A percentile compares a stretch with the other conserved stretches of the same genome.
These are phyloP conservation scores for fission yeast (Schizosaccharomyces pombe) DNA, from an alignment of 805 yeast genomes.

Conservation along the genomic window DNA sequence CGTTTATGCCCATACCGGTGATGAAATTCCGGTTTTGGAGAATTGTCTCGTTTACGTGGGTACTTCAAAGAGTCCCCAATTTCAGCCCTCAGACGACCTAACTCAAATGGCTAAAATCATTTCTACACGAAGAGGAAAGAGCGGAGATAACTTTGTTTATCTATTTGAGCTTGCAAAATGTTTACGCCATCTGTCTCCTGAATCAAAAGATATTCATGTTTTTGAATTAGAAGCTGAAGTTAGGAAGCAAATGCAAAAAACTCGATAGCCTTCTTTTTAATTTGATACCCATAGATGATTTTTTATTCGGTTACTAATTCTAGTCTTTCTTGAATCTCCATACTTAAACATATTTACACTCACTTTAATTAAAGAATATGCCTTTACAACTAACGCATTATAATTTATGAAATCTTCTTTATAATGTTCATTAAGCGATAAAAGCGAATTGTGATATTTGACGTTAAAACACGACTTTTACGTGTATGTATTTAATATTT, in stretches of 20 bases:
- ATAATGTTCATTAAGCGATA: constrained; percentile 5
- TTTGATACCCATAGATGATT: too few species aligned
- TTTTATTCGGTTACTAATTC: too few species aligned
- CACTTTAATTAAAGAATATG: too few species aligned
- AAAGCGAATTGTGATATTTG: not conserved
- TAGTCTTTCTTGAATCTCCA: too few species aligned
- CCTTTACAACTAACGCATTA: too few species aligned
- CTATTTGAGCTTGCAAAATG: constrained; percentile 31
- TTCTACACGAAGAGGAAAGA: constrained; percentile 39
- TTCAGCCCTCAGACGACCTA: constrained; percentile 49
- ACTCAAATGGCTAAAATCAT: constrained; percentile 39
- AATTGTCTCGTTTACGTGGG: constrained; percentile 56
- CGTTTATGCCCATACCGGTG: constrained; percentile 18
- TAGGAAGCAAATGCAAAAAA: not conserved
- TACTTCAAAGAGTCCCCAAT: constrained; percentile 55
- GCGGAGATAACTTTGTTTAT: constrained; percentile 62
- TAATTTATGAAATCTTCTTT: too few species aligned
- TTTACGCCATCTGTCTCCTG: constrained; percentile 20
- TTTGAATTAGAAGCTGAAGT: not conserved
- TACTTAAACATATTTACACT: too few species aligned
- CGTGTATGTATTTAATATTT: too few species aligned
- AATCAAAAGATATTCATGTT: constrained; percentile 22
- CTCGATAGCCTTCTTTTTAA: too few species aligned
- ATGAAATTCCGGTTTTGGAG: constrained; percentile 15
- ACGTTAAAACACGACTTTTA: too few species aligned